phyloP scores from a whole-genome alignment of 306 rosid genomes.

The Cicer chorassanicum region DNA sequence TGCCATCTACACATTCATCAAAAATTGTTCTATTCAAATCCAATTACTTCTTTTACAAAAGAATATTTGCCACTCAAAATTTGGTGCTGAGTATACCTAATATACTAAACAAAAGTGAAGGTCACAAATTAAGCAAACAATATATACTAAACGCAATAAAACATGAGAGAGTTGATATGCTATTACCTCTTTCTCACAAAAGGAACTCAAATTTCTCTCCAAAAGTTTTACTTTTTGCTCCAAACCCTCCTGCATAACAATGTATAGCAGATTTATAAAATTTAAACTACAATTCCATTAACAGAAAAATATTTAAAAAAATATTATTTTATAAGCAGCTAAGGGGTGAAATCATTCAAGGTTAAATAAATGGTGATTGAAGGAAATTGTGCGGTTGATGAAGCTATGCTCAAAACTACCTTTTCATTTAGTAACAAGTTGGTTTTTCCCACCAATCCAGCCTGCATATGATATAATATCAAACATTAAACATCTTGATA shows the following conservation, averaged over 20 bases:
- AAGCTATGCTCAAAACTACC: conserved; percentile 44
- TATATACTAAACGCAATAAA: conserved; percentile 12
- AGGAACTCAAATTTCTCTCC: conserved; percentile 54
- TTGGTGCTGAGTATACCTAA: conserved; percentile 28
- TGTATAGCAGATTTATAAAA: conserved; percentile 36
- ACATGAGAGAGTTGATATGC: conserved; percentile 3
- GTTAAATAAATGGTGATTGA: conserved; percentile 17
- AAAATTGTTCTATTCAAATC: conserved; percentile 35
- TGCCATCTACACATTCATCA: conserved; percentile 32
- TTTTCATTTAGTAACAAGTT: conserved; percentile 55
- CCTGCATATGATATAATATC: conserved; percentile 48
- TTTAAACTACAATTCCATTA: conserved; percentile 30
- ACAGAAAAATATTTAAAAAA: not conserved
- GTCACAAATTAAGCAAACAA: conserved; percentile 16
- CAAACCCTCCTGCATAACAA: conserved; percentile 62
- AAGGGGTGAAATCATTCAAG: not conserved
- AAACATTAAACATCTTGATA: conserved; percentile 24
- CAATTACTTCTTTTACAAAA: conserved; percentile 43
- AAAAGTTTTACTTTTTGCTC: conserved; percentile 57
- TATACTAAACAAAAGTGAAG: conserved; percentile 14
- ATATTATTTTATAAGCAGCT: not conserved
- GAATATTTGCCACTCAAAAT: not conserved
- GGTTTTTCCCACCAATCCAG: conserved; percentile 51
- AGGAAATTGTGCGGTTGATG: conserved; percentile 26
- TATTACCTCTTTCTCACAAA: conserved; percentile 64